phyloP scores from a whole-genome alignment of 768 basidiomycete species.

The Tulasnella sp. region DNA sequence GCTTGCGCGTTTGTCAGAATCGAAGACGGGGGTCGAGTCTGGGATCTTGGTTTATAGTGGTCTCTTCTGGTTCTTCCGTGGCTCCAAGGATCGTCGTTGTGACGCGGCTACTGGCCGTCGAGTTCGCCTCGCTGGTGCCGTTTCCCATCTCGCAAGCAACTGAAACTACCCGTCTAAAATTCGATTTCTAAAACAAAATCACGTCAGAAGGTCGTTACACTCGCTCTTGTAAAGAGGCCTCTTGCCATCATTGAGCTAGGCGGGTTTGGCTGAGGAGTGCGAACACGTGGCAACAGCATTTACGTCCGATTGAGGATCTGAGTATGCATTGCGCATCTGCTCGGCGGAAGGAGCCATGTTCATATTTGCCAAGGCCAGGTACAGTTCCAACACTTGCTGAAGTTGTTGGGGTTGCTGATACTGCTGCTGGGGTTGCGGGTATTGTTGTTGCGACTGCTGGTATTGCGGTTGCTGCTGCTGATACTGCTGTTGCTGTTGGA shows the following conservation, averaged over 20 bases:
- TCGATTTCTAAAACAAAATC: slow-evolving; percentile 53
- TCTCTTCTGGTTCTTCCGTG: slow-evolving; percentile 87
- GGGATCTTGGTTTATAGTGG: slow-evolving; percentile 77
- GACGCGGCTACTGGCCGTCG: slow-evolving; percentile 67
- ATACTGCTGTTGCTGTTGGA: no score
- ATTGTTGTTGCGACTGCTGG: neutral
- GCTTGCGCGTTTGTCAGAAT: slow-evolving; percentile 61
- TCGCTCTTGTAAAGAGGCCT: neutral
- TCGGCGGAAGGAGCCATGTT: neutral
- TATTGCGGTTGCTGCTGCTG: no score
- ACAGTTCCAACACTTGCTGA: neutral
- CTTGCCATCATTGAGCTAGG: neutral
- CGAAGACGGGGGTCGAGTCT: slow-evolving; percentile 71
- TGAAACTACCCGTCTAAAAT: slow-evolving; percentile 70
- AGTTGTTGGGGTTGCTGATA: no score
- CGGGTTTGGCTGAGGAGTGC: no score
- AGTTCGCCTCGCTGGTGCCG: slow-evolving; percentile 71
- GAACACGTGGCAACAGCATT: no score
- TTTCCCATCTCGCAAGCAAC: slow-evolving; percentile 72
- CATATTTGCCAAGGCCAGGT: neutral
- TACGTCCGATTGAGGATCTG: neutral
- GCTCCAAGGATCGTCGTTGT: slow-evolving; percentile 73
- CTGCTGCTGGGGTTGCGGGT: neutral
- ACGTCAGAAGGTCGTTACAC: neutral
- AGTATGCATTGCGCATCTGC: neutral